Conservation (phyloP, 1,284 basidiomycete genomes). For the Cryptococcus sp. region DNA sequence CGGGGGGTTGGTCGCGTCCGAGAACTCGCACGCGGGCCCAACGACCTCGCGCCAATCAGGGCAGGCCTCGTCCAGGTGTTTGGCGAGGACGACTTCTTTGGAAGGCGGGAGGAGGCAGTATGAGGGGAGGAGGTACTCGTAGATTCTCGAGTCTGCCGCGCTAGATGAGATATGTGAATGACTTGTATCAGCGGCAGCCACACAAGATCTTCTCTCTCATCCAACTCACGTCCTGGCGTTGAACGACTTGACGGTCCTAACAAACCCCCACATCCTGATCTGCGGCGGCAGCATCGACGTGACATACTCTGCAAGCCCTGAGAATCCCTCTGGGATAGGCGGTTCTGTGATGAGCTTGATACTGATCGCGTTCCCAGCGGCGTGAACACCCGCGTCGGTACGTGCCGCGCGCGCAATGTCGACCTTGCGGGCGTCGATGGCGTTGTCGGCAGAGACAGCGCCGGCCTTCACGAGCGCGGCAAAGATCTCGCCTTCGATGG, state of each 20-base stretch:
- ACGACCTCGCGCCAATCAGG: slow-evolving; percentile 44
- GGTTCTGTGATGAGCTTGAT: slow-evolving; percentile 81
- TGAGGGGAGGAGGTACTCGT: slow-evolving; percentile 94
- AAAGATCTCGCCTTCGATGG: slow-evolving; percentile 90
- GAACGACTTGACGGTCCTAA: slow-evolving; percentile 87
- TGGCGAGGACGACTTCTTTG: slow-evolving; percentile 64
- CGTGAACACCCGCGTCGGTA: slow-evolving; percentile 96
- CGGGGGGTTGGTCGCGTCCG: slow-evolving; percentile 44
- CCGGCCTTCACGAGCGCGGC: slow-evolving; percentile 83
- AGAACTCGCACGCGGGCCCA: slow-evolving; percentile 35
- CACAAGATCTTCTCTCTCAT: neutral
- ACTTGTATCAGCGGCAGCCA: neutral
- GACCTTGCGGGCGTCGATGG: slow-evolving; percentile 84
- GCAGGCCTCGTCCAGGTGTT: slow-evolving; percentile 49
- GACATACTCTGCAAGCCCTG: slow-evolving; percentile 63
- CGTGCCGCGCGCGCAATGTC: slow-evolving; percentile 83
- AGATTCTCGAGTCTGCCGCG: slow-evolving; percentile 87
- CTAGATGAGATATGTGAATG: slow-evolving; percentile 56
- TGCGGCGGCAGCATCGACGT: slow-evolving; percentile 84
- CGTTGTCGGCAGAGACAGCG: slow-evolving; percentile 88
- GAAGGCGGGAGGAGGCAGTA: slow-evolving; percentile 91
- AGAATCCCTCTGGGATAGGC: slow-evolving; percentile 62
- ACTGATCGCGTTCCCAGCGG: slow-evolving; percentile 82
- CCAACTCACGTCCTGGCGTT: slow-evolving; percentile 73
- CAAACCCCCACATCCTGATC: slow-evolving; percentile 89